Base-by-base conservation (phyloP, 257 asterid species). In the Penstemon davidsonii region DNA sequence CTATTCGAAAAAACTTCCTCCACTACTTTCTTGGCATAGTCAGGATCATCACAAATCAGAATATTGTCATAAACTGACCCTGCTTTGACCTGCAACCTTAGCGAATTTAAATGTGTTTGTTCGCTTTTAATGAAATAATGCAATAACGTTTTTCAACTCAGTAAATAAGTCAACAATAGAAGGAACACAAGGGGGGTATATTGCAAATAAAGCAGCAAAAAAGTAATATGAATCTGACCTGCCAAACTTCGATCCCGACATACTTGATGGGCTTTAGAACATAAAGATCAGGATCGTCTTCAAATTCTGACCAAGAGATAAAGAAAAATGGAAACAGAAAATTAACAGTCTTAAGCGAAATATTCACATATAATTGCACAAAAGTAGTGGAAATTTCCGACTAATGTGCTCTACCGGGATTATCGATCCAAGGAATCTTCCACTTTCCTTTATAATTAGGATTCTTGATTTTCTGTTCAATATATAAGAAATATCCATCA, bases 161-260 rank as follows among this genome's bases (percentile, higher is more conserved):
- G 25, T 19, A 19, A 19, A 19, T 19, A 19, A 19, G 1, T n/a
- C n/a, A n/a, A n/a, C n/a, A n/a, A n/a, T n/a, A n/a, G n/a, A n/a
- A n/a, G n/a, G n/a, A n/a, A n/a, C n/a, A n/a, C n/a, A n/a, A n/a
- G n/a, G n/a, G n/a, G n/a, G n/a, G n/a, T n/a, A n/a, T n/a, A n/a
- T n/a, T n/a, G n/a, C n/a, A n/a, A n/a, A n/a, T n/a, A n/a, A n/a
- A n/a, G n/a, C n/a, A n/a, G n/a, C n/a, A n/a, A n/a, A n/a, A n/a
- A n/a, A n/a, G n/a, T n/a, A n/a, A n/a, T n/a, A n/a, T n/a, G n/a
- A n/a, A n/a, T n/a, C n/a, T n/a, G n/a, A n/a, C n/a, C n/a, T n/a
- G n/a, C 97, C 97, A 91, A 72, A 91, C 86, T 82, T 91, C 97
- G 44, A 91, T 91, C 39, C 96, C 97, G 0, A 91, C 86, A 66